Evolutionary conservation across 2,329 filamentous ascomycete genomes (phyloP), one percentile per base, ranked within the genome.

Genomic region (Malbranchea cinnamomea): DNA sequence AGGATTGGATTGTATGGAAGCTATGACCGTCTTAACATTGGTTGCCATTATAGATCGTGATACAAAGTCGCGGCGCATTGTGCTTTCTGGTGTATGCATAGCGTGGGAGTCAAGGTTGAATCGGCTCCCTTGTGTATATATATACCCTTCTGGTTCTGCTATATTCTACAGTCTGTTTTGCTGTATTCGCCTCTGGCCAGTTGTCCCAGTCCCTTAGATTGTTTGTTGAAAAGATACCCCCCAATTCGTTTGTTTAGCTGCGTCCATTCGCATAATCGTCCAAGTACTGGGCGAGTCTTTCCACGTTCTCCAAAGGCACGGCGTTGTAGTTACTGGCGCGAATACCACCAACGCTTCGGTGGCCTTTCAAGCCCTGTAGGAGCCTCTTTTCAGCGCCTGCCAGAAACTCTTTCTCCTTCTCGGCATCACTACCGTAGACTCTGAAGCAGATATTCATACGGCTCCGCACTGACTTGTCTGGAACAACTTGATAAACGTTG

Each of bases 371-470:
- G 1, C 84, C 87, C 15, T 74, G 71, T 14, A 94, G 60, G 0
- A 78, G 73, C 31, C 62, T 63, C 36, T 69, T 68, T 36, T 77
- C 71, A 1, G 74, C 77, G 27, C 78, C 72, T 36, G 75, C 68
- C 26, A 95, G 54, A 58, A 95, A 95, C 1, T 65, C 65, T 55
- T 83, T 81, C 54, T 95, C 85, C 13, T 74, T 67, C 8, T 68
- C 74, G 30, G 75, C 72, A 35, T 73, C 60, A 23, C 75, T 71
- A 25, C 65, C 68, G 27, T 62, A 53, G 11, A 92, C 67, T 10
- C 84, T 65, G 66, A 94, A 94, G 65, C 84, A 94, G 35, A 95
- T 80, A 57, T 95, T 95, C 79, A 95, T 93, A 32, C 83, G 66
- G 44, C 81, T 92, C 33, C 85, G 77, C 3, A 68, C 78, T 13